Conservation (phyloP, 2,329 filamentous ascomycete species). For the Bretziella fagacearum region DNA sequence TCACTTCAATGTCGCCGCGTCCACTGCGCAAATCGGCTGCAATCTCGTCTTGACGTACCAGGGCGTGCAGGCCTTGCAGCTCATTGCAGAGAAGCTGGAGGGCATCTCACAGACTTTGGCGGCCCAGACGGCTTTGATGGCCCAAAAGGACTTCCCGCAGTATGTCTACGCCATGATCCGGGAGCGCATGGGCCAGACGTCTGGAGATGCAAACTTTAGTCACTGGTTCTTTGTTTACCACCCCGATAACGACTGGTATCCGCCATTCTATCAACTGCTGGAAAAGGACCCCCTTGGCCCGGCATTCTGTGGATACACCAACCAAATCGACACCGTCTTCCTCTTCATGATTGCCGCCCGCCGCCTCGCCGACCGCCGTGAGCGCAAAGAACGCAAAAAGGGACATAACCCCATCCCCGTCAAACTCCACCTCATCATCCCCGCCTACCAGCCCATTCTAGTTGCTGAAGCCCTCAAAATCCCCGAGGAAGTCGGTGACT, state of each 20-base stretch:
- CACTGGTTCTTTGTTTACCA: conserved; percentile 28
- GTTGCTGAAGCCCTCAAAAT: conserved; percentile 23
- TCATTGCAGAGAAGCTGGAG: conserved; percentile 23
- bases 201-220: conserved; percentile 19
- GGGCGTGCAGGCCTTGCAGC: conserved; percentile 22
- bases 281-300: conserved; percentile 22
- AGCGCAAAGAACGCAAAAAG: conserved; percentile 17
- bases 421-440: conserved; percentile 24
- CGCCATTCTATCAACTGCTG: conserved; percentile 24
- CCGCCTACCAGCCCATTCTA: conserved; percentile 25
- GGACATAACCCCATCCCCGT: conserved; percentile 18
- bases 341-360: conserved; percentile 25
- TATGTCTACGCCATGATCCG: conserved; percentile 24
- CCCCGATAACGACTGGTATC: conserved; percentile 27
- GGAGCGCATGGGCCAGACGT: conserved; percentile 22
- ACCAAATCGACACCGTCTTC: conserved; percentile 25
- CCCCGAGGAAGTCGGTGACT: conserved; percentile 23
- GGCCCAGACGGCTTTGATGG: conserved; percentile 23
- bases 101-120: conserved; percentile 21
- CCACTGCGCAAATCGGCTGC: conserved; percentile 21
- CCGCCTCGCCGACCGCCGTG: conserved; percentile 18
- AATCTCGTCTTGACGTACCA: conserved; percentile 24
- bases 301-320: conserved; percentile 25
- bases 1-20: conserved; percentile 21
- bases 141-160: conserved; percentile 23